A percentile compares a stretch with the other conserved stretches of the same genome.
phyloP scores from a whole-genome alignment of 768 basidiomycete genomes.

The Tubosaeta sp. region DNA sequence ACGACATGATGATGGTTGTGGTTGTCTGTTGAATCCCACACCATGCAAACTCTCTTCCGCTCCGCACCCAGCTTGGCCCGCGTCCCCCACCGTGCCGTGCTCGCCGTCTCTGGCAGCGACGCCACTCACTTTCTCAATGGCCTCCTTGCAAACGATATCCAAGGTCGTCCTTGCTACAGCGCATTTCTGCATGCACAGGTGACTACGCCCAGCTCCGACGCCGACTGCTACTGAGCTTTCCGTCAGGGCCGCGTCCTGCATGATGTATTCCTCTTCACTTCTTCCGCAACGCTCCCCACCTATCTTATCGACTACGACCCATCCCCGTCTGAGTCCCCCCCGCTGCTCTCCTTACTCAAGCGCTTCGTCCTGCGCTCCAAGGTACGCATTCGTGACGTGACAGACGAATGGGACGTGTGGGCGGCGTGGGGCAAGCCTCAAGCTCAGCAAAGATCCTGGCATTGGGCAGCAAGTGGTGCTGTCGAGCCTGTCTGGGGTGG shows the following conservation, averaged over 20 bases:
- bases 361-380: slow-evolving; percentile 85
- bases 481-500: slow-evolving; percentile 72
- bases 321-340: slow-evolving; percentile 51
- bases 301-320: slow-evolving; percentile 75
- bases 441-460: slow-evolving; percentile 44
- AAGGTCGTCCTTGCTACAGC: slow-evolving; percentile 55
- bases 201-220: slow-evolving; percentile 13
- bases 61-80: slow-evolving; percentile 53
- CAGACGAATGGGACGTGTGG: slow-evolving; percentile 78
- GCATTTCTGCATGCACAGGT: slow-evolving; percentile 80
- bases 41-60: slow-evolving; percentile 40
- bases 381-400: slow-evolving; percentile 76
- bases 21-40: slow-evolving; percentile 7
- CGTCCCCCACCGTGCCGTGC: slow-evolving; percentile 58
- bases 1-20: slow-evolving; percentile 51
- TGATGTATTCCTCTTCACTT: slow-evolving; percentile 81
- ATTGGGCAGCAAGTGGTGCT: slow-evolving; percentile 63
- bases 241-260: slow-evolving; percentile 82
- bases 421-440: slow-evolving; percentile 62
- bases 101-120: slow-evolving; percentile 79
- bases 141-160: slow-evolving; percentile 52
- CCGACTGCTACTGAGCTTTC: background rate
- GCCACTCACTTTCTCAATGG: slow-evolving; percentile 81
- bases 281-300: slow-evolving; percentile 42
- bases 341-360: slow-evolving; percentile 70